A percentile compares a stretch with the other conserved stretches of the same genome.
Conservation (phyloP, 768 basidiomycete genomes). For the Boletus insuetus region DNA sequence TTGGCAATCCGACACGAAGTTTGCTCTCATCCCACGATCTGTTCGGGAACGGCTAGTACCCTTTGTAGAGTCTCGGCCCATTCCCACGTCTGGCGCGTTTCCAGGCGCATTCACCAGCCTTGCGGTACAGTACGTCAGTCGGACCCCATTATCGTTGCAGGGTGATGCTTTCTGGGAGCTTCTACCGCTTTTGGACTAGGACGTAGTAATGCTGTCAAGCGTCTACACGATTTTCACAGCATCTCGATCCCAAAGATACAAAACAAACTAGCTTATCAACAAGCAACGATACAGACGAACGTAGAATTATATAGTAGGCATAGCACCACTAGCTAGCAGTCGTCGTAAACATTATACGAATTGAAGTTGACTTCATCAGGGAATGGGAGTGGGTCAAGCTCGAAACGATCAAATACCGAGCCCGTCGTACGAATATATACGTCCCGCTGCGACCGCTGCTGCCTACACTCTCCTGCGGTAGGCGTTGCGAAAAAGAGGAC, state of each 20-base stretch:
- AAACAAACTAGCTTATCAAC: constrained; percentile 30
- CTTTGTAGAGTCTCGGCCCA: constrained; percentile 42
- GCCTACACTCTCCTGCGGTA: constrained; percentile 49
- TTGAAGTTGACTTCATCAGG: constrained; percentile 47
- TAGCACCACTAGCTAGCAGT: constrained; percentile 62
- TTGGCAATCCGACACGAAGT: not conserved
- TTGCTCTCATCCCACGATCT: constrained; percentile 10
- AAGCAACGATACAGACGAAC: constrained; percentile 18
- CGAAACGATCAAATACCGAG: constrained; percentile 61
- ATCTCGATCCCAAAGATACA: constrained; percentile 18
- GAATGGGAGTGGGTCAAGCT: constrained; percentile 72
- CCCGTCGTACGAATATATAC: constrained; percentile 61
- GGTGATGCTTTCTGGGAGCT: constrained; percentile 27
- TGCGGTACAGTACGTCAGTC: constrained; percentile 50
- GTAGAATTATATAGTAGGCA: constrained; percentile 31
- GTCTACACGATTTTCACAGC: not conserved
- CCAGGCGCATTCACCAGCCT: constrained; percentile 69
- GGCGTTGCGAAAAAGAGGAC: constrained; percentile 52
- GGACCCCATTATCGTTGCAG: constrained; percentile 20
- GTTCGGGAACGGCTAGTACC: constrained; percentile 39
- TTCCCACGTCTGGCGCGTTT: constrained; percentile 49
- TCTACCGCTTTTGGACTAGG: not conserved
- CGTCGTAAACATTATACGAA: constrained; percentile 55
- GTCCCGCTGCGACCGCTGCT: constrained; percentile 48
- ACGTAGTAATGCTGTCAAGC: not conserved